Evolutionary conservation across 2,329 filamentous ascomycete species (phyloP).

Genomic region (Pseudocercospora eumusae): DNA sequence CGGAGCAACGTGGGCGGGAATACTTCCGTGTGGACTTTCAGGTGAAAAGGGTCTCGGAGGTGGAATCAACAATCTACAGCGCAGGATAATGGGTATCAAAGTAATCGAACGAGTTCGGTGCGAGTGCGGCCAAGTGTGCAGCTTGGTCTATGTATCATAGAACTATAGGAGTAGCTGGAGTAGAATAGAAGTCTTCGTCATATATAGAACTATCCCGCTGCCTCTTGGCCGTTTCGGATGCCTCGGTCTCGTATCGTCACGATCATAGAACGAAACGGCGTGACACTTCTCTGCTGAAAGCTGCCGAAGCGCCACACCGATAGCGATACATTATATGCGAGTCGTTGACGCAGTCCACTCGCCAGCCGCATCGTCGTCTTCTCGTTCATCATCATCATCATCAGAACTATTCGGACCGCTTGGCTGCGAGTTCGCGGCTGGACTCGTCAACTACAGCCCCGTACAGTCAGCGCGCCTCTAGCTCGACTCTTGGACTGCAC

Average conservation of each 20-base stretch:
- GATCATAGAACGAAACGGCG: not conserved
- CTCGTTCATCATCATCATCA: not conserved
- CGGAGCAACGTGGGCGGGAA: not conserved
- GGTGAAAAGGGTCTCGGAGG: constrained; percentile 2
- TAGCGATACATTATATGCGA: too few species aligned
- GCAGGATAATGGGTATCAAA: not conserved
- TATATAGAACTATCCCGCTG: too few species aligned
- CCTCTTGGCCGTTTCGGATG: not conserved
- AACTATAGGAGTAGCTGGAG: too few species aligned
- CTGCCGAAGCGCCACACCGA: constrained; percentile 4
- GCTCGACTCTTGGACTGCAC: not conserved
- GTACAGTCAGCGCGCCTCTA: not conserved
- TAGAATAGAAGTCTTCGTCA: too few species aligned
- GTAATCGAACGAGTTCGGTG: not conserved
- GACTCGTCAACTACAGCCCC: not conserved
- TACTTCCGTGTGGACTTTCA: constrained; percentile 2
- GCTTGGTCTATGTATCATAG: not conserved
- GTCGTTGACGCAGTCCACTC: constrained; percentile 3
- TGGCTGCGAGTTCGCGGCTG: constrained; percentile 3
- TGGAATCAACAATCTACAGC: not conserved
- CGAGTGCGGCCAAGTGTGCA: not conserved
- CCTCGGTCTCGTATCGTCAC: not conserved
- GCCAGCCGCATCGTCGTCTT: not conserved
- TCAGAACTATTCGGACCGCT: not conserved
- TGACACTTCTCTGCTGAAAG: constrained; percentile 8